Conservation (phyloP, 2,329 filamentous ascomycete species). For the Sporothrix luriei region DNA sequence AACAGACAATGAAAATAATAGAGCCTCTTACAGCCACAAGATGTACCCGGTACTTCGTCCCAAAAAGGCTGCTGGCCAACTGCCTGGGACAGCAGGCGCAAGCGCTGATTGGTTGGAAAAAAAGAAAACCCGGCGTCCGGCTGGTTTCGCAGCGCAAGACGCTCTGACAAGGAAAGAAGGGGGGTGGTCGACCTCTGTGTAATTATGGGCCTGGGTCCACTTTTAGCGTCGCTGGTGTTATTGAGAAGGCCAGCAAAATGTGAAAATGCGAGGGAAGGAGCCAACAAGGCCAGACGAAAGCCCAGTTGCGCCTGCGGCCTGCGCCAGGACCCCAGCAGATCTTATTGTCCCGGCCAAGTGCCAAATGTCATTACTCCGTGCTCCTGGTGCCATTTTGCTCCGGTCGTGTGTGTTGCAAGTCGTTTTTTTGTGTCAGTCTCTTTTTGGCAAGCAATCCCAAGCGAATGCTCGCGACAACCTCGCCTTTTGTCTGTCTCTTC, state of each 20-base stretch:
- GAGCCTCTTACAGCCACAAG: not conserved
- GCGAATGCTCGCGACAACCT: slow-evolving; percentile 13
- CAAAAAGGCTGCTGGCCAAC: slow-evolving; percentile 18
- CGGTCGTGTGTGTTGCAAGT: slow-evolving; percentile 27
- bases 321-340: slow-evolving; percentile 30
- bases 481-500: not conserved
- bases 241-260: slow-evolving; percentile 32
- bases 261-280: slow-evolving; percentile 7
- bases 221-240: slow-evolving; percentile 38
- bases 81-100: slow-evolving; percentile 22
- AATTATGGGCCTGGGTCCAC: slow-evolving; percentile 19
- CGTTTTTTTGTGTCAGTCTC: slow-evolving; percentile 28
- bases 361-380: slow-evolving; percentile 26
- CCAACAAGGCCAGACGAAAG: slow-evolving; percentile 3
- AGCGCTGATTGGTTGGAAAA: slow-evolving; percentile 36
- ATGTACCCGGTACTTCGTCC: slow-evolving; percentile 33
- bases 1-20: not conserved
- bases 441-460: slow-evolving; percentile 24
- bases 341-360: slow-evolving; percentile 35
- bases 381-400: slow-evolving; percentile 26
- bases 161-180: slow-evolving; percentile 4
- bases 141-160: slow-evolving; percentile 12
- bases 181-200: not conserved
- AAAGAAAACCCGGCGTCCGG: slow-evolving; percentile 34
- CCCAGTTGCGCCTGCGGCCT: not conserved